Evolutionary conservation across 75 land plant species (phyloP).

Genomic region (Cupressus sempervirens): DNA sequence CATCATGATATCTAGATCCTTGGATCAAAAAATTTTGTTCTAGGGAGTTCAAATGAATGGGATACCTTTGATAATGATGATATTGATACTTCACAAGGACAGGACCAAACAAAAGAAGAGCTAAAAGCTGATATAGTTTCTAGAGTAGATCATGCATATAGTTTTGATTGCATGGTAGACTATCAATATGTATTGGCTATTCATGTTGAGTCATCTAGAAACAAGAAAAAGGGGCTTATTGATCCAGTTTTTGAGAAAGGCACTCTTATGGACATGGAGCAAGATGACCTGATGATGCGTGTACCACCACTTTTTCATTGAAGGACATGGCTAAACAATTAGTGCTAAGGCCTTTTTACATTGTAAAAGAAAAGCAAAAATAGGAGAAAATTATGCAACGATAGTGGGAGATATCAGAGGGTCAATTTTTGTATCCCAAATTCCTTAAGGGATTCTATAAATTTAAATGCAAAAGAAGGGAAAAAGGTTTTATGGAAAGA

Average conservation of each 20-base stretch:
- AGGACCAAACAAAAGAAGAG: conserved; percentile 15
- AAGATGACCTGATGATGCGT: conserved; percentile 74
- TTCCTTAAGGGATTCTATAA: conserved; percentile 36
- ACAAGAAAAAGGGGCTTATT: conserved; percentile 48
- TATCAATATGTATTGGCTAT: conserved; percentile 85
- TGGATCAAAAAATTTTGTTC: conserved; percentile 6
- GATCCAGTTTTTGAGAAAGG: conserved; percentile 37
- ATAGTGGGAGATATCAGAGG: conserved; percentile 91
- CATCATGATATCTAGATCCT: not conserved
- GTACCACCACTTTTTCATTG: conserved; percentile 76
- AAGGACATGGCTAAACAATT: conserved; percentile 81
- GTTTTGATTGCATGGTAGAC: conserved; percentile 92
- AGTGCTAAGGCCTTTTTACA: too few species aligned
- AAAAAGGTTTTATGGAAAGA: conserved; percentile 52
- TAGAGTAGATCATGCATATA: conserved; percentile 61
- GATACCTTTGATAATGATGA: not conserved
- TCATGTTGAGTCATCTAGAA: conserved; percentile 62
- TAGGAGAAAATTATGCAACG: too few species aligned
- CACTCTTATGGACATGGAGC: conserved; percentile 52
- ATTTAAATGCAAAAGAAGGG: conserved; percentile 17
- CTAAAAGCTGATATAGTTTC: conserved; percentile 73
- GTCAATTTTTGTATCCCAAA: conserved; percentile 81
- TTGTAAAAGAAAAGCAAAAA: too few species aligned
- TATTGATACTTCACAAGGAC: not conserved
- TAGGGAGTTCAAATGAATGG: not conserved